Base-by-base conservation (phyloP, 495 filamentous ascomycete genomes). In the Aspergillus leporis region DNA sequence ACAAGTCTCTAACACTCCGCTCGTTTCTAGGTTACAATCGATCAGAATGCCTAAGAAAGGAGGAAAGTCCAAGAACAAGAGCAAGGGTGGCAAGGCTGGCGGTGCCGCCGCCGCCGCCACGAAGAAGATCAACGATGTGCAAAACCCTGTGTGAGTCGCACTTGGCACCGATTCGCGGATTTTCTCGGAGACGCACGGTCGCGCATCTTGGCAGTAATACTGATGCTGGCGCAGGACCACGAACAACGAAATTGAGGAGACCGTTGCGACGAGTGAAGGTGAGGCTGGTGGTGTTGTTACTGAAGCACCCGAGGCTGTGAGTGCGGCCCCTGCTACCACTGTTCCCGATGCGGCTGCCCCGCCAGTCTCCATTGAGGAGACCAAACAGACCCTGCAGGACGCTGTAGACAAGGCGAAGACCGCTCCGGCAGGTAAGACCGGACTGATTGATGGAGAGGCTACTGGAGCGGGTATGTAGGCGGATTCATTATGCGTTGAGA, bases 31-130 rank as follows among this genome's bases (percentile, higher is more conserved):
- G 55, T 36, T 21, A 28, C 36, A 32, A 55, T 48, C 49, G 31
- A 45, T 32, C 71, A 70, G 34, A 58, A 79, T 79, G 76, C 36
- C 72, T 40, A 79, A 77, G 71, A 79, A 77, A 61, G 74, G 76
- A 64, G 76, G 76, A 66, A 79, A 79, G 69, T 68, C 66, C 47
- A 68, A 68, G 61, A 70, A 68, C 53, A 75, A 74, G 65, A 64
- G 62, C 56, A 76, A 75, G 64, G 59, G 55, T 49, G 71, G 70
- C 65, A 65, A 67, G 54, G 65, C 63, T 19, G 68, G 60, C 36
- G 63, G 58, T 25, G 67, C 58, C 46, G 61, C 61, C 31, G 68
- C 66, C 7, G 70, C 70, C 25, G 68, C 66, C 32, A 64, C 62
- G 53, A 74, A 76, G 63, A 70, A 70, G 58, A 65, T 52, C 50